Conservation (phyloP, 805 yeast species). For the Nakazawaea molendinolei region DNA sequence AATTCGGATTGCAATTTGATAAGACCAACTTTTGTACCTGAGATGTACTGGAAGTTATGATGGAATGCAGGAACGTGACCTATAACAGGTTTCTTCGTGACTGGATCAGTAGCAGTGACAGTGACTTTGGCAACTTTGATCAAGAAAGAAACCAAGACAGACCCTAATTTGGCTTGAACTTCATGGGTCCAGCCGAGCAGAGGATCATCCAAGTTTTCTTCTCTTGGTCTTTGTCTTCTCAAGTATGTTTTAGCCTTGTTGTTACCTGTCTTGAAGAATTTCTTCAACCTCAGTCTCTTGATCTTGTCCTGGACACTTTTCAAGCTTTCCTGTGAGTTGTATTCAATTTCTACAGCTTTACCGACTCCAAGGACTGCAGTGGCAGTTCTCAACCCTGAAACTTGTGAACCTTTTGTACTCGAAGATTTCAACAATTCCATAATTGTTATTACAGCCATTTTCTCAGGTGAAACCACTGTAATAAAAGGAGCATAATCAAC, state of each 20-base stretch:
- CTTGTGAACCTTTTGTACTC: constrained; percentile 54
- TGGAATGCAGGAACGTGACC: constrained; percentile 87
- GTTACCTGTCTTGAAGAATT: constrained; percentile 13
- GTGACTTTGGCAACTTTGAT: constrained; percentile 78
- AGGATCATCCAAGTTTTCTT: constrained; percentile 16
- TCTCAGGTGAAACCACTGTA: constrained; percentile 65
- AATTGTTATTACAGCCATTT: constrained; percentile 77
- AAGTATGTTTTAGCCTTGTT: constrained; percentile 7
- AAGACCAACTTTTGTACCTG: constrained; percentile 78
- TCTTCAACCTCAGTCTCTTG: constrained; percentile 9
- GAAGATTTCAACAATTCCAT: constrained; percentile 60
- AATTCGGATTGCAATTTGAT: constrained; percentile 68
- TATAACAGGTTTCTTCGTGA: constrained; percentile 55
- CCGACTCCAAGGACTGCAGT: constrained; percentile 79
- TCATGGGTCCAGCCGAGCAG: constrained; percentile 43
- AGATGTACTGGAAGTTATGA: constrained; percentile 77
- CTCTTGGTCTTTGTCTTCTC: not conserved
- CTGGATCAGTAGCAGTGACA: constrained; percentile 77
- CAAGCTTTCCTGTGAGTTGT: constrained; percentile 60
- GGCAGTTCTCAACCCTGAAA: constrained; percentile 78
- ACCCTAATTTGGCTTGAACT: constrained; percentile 69
- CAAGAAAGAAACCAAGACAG: constrained; percentile 65
- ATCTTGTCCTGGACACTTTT: constrained; percentile 42
- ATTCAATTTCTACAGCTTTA: constrained; percentile 78
- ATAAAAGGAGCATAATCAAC: constrained; percentile 72